Percentiles rank a stretch among this genome's conserved stretches.
phyloP scores from a whole-genome alignment of 148 eudicot genomes.

The Rhododendron mucronatum region DNA sequence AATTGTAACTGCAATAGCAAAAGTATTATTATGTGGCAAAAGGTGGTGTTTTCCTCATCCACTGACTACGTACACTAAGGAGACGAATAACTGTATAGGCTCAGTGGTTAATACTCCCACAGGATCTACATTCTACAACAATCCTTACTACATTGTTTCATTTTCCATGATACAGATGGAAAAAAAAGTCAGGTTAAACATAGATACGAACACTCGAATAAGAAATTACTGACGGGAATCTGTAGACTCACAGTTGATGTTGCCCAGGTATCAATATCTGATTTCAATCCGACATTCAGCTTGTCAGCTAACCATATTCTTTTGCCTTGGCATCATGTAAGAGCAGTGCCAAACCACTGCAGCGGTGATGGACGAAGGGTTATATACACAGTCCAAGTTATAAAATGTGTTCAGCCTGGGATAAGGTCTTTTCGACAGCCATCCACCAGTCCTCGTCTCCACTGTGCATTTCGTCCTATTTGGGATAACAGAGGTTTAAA shows the following conservation, averaged over 20 bases:
- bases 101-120: too few species aligned
- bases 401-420: constrained; percentile 34
- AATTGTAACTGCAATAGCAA: too few species aligned
- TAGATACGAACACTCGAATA: neutral
- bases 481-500: neutral
- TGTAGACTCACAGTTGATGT: neutral
- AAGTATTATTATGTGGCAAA: too few species aligned
- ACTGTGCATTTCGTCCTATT: constrained; percentile 40
- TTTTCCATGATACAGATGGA: neutral
- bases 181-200: neutral
- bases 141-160: neutral
- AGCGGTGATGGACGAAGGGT: neutral
- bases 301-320: neutral
- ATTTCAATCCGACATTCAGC: neutral
- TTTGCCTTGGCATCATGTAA: neutral
- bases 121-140: neutral
- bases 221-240: neutral
- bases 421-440: constrained; percentile 55
- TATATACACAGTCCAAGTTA: neutral
- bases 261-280: neutral
- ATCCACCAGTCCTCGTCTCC: constrained; percentile 82
- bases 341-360: neutral
- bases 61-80: too few species aligned
- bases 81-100: too few species aligned
- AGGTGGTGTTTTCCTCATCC: too few species aligned